Evolutionary conservation across 2,329 filamentous ascomycete genomes (phyloP).

Genomic region (Paraconiothyrium brasiliense): DNA sequence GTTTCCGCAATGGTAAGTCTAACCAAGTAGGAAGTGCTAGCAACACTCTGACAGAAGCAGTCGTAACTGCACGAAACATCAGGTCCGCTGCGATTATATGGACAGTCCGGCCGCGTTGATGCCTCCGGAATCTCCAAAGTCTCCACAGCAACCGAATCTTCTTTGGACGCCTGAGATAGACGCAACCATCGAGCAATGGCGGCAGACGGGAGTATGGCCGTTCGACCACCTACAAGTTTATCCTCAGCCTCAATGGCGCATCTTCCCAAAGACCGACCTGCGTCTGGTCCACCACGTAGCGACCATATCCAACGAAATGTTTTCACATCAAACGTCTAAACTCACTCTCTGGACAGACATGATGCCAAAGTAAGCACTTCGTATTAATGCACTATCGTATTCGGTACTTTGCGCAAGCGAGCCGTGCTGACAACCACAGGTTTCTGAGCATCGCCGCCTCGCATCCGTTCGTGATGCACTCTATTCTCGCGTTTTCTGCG

Average conservation of each 20-base stretch:
- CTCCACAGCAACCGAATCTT: conserved; percentile 68
- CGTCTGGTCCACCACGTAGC: conserved; percentile 91
- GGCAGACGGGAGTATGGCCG: conserved; percentile 82
- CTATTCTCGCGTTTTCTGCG: conserved; percentile 91
- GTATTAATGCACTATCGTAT: conserved; percentile 33
- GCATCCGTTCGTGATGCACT: conserved; percentile 91
- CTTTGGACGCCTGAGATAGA: conserved; percentile 90
- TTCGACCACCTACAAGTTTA: conserved; percentile 83
- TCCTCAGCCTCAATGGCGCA: conserved; percentile 75
- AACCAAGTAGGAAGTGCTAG: neutral
- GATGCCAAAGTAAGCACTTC: conserved; percentile 80
- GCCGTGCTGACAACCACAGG: conserved; percentile 57
- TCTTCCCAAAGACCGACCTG: conserved; percentile 79
- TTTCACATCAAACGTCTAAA: conserved; percentile 77
- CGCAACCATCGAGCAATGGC: conserved; percentile 82
- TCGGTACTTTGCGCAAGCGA: conserved; percentile 29
- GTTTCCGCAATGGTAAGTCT: conserved; percentile 89
- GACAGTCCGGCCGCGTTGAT: conserved; percentile 76
- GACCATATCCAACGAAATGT: conserved; percentile 83
- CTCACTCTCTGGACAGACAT: conserved; percentile 94
- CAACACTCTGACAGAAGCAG: conserved; percentile 58
- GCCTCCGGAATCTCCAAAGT: conserved; percentile 59
- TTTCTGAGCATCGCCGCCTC: conserved; percentile 84
- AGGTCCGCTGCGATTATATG: conserved; percentile 98
- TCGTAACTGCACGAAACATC: conserved; percentile 98